A percentile compares a stretch with the other conserved stretches of the same genome.
Conservation (phyloP, 2,329 filamentous ascomycete genomes). For the Calonectria henricotiae region DNA sequence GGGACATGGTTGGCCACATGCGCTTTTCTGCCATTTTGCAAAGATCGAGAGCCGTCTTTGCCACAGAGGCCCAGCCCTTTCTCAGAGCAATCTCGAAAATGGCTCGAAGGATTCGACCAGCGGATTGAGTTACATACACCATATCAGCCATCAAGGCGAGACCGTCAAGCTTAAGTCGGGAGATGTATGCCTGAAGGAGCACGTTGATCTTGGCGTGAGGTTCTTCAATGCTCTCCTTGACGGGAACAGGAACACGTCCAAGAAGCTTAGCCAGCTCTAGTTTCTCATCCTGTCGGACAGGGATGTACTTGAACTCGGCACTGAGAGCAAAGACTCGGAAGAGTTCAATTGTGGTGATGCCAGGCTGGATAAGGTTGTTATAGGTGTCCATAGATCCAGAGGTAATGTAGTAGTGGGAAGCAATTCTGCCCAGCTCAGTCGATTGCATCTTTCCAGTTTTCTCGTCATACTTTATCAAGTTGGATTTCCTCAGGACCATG, state of each 20-base stretch:
- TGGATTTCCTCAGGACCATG: conserved; percentile 87
- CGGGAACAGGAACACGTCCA: conserved; percentile 91
- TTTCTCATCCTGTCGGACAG: conserved; percentile 97
- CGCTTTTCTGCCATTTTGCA: conserved; percentile 99
- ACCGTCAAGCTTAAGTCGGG: conserved; percentile 92
- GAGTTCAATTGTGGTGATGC: conserved; percentile 93
- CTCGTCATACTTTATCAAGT: conserved; percentile 95
- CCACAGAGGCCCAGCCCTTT: conserved; percentile 95
- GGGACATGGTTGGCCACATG: conserved; percentile 99
- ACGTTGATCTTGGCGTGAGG: conserved; percentile 99
- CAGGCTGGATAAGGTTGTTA: conserved; percentile 94
- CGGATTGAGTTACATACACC: conserved; percentile 98
- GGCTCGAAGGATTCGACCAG: conserved; percentile 93
- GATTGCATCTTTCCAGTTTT: conserved; percentile 90
- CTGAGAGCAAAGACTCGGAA: conserved; percentile 97
- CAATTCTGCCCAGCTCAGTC: conserved; percentile 94
- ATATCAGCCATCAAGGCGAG: conserved; percentile 98
- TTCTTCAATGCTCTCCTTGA: conserved; percentile 98
- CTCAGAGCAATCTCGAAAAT: conserved; percentile 98
- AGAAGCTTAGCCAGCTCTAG: conserved; percentile 94
- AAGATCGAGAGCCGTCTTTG: conserved; percentile 91
- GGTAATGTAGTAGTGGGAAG: conserved; percentile 98
- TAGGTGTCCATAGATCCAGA: conserved; percentile 98
- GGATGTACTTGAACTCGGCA: conserved; percentile 99
- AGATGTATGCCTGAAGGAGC: conserved; percentile 95